A percentile compares a stretch with the other conserved stretches of the same genome.
phyloP scores from a whole-genome alignment of 2,329 filamentous ascomycete genomes.

The Aspergillus neoniger region DNA sequence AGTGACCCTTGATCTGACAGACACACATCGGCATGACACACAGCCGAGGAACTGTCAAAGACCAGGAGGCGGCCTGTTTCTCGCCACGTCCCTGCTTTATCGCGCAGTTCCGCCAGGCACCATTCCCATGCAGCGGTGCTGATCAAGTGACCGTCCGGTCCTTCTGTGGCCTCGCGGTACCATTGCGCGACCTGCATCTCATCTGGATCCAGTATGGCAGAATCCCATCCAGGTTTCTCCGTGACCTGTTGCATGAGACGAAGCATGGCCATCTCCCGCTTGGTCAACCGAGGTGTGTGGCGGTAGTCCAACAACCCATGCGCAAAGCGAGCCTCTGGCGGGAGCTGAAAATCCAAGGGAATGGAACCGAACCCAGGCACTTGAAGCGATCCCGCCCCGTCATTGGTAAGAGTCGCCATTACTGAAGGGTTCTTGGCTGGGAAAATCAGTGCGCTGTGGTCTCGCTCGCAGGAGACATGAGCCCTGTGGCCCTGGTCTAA shows the following conservation, averaged over 20 bases:
- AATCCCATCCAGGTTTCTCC: slow-evolving; percentile 7
- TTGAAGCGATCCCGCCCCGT: slow-evolving; percentile 3
- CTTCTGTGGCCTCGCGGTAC: slow-evolving; percentile 7
- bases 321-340: slow-evolving; percentile 11
- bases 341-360: slow-evolving; percentile 10
- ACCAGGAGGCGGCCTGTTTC: slow-evolving; percentile 5
- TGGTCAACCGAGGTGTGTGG: slow-evolving; percentile 13
- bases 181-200: slow-evolving; percentile 6
- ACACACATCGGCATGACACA: slow-evolving; percentile 8
- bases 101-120: slow-evolving; percentile 12
- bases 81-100: slow-evolving; percentile 6
- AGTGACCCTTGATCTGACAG: background rate
- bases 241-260: slow-evolving; percentile 16
- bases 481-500: too few relatives aligned
- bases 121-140: slow-evolving; percentile 9
- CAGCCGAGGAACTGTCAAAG: slow-evolving; percentile 10
- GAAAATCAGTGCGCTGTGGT: too few relatives aligned
- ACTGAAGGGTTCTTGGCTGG: too few relatives aligned
- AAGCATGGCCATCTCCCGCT: slow-evolving; percentile 16
- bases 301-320: slow-evolving; percentile 15
- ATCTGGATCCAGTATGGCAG: background rate
- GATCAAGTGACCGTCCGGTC: slow-evolving; percentile 7
- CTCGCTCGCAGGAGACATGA: too few relatives aligned
- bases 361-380: slow-evolving; percentile 12
- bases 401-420: background rate